phyloP scores from a whole-genome alignment of 257 asterid genomes.

The Rehmannia glutinosa region DNA sequence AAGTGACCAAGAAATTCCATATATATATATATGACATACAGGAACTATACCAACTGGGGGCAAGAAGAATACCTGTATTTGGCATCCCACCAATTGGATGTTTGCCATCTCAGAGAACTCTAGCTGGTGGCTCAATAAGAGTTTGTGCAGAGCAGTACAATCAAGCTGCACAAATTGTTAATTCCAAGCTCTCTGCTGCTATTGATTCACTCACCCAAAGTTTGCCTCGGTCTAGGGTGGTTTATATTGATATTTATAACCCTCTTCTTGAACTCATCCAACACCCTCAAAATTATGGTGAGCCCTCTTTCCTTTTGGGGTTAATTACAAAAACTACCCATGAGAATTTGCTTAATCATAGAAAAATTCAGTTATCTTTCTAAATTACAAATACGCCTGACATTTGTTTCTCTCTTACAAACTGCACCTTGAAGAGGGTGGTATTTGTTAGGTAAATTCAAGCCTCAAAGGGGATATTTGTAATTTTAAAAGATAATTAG shows the following conservation, averaged over 20 bases:
- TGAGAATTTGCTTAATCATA: too few relatives aligned
- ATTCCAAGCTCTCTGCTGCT: slow-evolving; percentile 29
- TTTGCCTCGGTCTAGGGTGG: slow-evolving; percentile 34
- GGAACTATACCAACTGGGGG: slow-evolving; percentile 51
- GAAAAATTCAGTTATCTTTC: too few relatives aligned
- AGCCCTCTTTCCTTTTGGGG: too few relatives aligned
- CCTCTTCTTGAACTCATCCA: slow-evolving; percentile 39
- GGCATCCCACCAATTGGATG: slow-evolving; percentile 49
- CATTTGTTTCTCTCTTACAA: too few relatives aligned
- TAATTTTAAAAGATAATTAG: too few relatives aligned
- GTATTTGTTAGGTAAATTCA: too few relatives aligned
- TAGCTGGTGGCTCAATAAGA: slow-evolving; percentile 34
- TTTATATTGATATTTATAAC: slow-evolving; percentile 38
- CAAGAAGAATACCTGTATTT: slow-evolving; percentile 40
- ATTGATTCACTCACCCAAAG: slow-evolving; percentile 25
- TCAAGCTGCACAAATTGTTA: slow-evolving; percentile 32
- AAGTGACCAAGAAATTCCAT: too few relatives aligned
- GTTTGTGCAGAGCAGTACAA: slow-evolving; percentile 32
- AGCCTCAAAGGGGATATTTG: not conserved
- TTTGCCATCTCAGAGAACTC: slow-evolving; percentile 42
- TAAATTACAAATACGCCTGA: too few relatives aligned
- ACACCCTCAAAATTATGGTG: slow-evolving; percentile 43
- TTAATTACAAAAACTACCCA: too few relatives aligned
- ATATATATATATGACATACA: too few relatives aligned
- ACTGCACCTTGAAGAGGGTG: too few relatives aligned